These are phyloP conservation scores for Helenozyma rhizophorensis DNA, from an alignment of 805 yeast genomes.

Conservation along the genomic window DNA sequence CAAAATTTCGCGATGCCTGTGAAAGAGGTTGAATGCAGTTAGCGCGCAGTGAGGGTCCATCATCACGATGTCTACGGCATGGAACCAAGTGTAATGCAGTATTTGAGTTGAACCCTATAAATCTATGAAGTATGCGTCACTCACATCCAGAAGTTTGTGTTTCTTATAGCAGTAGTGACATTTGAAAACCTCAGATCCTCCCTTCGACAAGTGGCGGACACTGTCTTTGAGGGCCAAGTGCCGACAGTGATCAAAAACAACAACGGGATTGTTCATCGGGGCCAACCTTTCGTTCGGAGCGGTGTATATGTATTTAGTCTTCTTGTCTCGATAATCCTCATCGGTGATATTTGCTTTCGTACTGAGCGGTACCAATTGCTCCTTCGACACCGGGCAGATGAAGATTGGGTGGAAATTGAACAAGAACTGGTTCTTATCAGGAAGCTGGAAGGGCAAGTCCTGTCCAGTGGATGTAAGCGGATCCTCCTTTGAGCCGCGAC, in stretches of 20 bases:
- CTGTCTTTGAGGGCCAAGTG: slow-evolving; percentile 41
- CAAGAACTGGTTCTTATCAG: slow-evolving; percentile 35
- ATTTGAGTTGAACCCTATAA: slow-evolving; percentile 8
- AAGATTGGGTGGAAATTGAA: slow-evolving; percentile 42
- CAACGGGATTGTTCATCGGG: slow-evolving; percentile 31
- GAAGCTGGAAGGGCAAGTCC: slow-evolving; percentile 40
- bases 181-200: slow-evolving; percentile 37
- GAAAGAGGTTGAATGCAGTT: neutral
- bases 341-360: slow-evolving; percentile 5
- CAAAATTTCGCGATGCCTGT: slow-evolving; percentile 7
- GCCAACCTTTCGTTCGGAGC: slow-evolving; percentile 10
- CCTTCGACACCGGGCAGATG: slow-evolving; percentile 44
- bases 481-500: slow-evolving; percentile 4
- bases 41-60: too few species aligned
- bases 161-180: slow-evolving; percentile 45
- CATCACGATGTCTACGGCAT: too few species aligned
- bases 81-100: too few species aligned
- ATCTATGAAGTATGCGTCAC: slow-evolving; percentile 40
- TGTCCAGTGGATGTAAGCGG: slow-evolving; percentile 1
- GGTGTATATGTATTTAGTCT: slow-evolving; percentile 7
- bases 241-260: slow-evolving; percentile 37
- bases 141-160: slow-evolving; percentile 35
- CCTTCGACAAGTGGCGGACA: slow-evolving; percentile 35
- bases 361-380: slow-evolving; percentile 35
- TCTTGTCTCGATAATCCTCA: slow-evolving; percentile 9